Evolutionary conservation across 495 filamentous ascomycete genomes (phyloP).

Genomic region (Xylaria nigripes): DNA sequence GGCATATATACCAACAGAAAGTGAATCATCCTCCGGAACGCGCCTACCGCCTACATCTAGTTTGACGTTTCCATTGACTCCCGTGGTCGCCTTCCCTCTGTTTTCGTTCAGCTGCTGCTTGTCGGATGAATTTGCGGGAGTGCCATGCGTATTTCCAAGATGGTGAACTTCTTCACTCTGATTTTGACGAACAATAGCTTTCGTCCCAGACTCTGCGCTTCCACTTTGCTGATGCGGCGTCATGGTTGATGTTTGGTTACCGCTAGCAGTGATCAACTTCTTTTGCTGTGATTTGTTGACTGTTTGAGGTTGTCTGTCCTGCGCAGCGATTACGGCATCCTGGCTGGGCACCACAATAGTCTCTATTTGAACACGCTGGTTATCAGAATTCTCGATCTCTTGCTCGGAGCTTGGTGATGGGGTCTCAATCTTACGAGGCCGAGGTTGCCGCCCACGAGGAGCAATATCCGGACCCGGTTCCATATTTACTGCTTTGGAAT

Average conservation of each 20-base stretch:
- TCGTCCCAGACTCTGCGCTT: neutral
- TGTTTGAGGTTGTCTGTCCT: slow-evolving; percentile 17
- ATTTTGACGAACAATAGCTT: neutral
- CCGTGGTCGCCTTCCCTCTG: neutral
- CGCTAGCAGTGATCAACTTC: neutral
- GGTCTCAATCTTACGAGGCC: slow-evolving; percentile 12
- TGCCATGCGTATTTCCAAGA: neutral
- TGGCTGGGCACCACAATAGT: neutral
- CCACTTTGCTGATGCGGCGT: neutral
- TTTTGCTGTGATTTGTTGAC: slow-evolving; percentile 7
- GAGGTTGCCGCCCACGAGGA: slow-evolving; percentile 11
- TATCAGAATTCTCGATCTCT: slow-evolving; percentile 3
- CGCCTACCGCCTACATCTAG: neutral
- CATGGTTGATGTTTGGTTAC: neutral
- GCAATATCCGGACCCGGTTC: slow-evolving; percentile 13
- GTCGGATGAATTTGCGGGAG: neutral
- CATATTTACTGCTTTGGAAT: slow-evolving; percentile 3
- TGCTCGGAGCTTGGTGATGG: slow-evolving; percentile 6
- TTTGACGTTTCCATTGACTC: neutral
- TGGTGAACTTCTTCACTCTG: neutral
- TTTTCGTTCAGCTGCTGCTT: neutral
- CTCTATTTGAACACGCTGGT: slow-evolving; percentile 13
- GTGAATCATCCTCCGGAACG: slow-evolving; percentile 16
- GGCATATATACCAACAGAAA: slow-evolving; percentile 19
- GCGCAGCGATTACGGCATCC: slow-evolving; percentile 13